Conservation (phyloP, 345 rosid genomes). For the Corymbia maculata region DNA sequence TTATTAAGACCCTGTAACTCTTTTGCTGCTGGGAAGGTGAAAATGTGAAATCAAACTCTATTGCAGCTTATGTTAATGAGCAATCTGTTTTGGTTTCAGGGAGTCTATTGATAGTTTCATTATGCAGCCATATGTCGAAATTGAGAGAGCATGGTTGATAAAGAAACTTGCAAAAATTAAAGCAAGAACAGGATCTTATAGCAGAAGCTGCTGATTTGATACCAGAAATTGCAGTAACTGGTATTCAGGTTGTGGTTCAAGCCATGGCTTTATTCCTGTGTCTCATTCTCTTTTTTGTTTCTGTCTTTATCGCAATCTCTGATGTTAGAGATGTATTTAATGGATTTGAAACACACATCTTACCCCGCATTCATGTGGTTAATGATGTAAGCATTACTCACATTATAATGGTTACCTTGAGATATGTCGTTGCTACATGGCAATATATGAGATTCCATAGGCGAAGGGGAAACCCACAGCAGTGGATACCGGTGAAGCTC, state of each 20-base stretch:
- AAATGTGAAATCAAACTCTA: neutral
- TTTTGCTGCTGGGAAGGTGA: conserved; percentile 86
- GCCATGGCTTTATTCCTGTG: no score
- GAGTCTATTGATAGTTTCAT: neutral
- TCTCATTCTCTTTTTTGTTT: no score
- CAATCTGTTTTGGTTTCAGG: neutral
- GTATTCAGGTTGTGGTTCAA: no score
- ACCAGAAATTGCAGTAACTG: conserved; percentile 80
- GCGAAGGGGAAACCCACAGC: conserved; percentile 58
- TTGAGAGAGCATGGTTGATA: conserved; percentile 72
- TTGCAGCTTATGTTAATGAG: neutral
- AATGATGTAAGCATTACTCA: conserved; percentile 40
- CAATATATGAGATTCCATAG: conserved; percentile 82
- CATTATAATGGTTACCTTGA: conserved; percentile 77
- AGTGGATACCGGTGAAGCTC: conserved; percentile 61
- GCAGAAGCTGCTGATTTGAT: conserved; percentile 93
- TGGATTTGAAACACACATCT: neutral
- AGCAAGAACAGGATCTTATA: conserved; percentile 69
- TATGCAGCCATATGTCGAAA: conserved; percentile 71
- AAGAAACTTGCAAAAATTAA: conserved; percentile 33
- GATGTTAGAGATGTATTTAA: no score
- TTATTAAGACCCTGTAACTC: conserved; percentile 47
- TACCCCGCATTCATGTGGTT: neutral
- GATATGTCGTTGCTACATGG: conserved; percentile 78
- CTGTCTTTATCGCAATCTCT: no score